These are phyloP conservation scores for Aureobasidium mangrovei DNA, from an alignment of 2,329 filamentous ascomycete species.

Conservation along the genomic window DNA sequence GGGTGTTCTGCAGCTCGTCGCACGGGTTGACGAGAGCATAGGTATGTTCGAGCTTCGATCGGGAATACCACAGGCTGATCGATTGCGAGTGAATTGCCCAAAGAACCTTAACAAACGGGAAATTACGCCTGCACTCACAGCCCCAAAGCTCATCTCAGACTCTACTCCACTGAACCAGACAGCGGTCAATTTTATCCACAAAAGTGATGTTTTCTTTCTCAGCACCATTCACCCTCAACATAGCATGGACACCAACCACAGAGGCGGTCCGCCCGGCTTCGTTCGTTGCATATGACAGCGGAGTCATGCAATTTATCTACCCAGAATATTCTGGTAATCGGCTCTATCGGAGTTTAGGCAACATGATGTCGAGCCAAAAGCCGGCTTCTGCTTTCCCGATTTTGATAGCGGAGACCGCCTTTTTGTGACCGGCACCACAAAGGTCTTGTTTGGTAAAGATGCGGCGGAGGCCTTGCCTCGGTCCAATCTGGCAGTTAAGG, in stretches of 20 bases:
- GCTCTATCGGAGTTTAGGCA: constrained; percentile 75
- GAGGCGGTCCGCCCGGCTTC: constrained; percentile 68
- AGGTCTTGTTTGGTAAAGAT: constrained; percentile 55
- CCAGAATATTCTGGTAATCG: constrained; percentile 82
- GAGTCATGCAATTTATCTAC: constrained; percentile 52
- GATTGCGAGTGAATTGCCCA: constrained; percentile 60
- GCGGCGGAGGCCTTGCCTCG: constrained; percentile 57
- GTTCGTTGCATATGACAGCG: constrained; percentile 49
- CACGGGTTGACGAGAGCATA: constrained; percentile 62
- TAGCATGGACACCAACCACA: constrained; percentile 77
- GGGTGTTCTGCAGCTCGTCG: constrained; percentile 48
- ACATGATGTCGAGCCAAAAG: constrained; percentile 57
- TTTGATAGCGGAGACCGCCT: constrained; percentile 64
- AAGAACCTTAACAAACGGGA: constrained; percentile 75
- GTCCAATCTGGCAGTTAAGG: constrained; percentile 63
- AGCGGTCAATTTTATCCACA: constrained; percentile 51
- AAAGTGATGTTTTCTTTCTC: constrained; percentile 70
- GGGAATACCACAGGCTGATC: constrained; percentile 10
- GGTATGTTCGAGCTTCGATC: constrained; percentile 28
- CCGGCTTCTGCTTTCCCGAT: constrained; percentile 65
- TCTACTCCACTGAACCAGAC: constrained; percentile 41
- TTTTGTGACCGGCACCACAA: constrained; percentile 61
- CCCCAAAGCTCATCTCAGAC: constrained; percentile 44
- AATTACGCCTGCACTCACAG: constrained; percentile 47
- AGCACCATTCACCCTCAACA: constrained; percentile 52